Evolutionary conservation across 2,329 filamentous ascomycete species (phyloP).

Genomic region (Phialophora tarda): DNA sequence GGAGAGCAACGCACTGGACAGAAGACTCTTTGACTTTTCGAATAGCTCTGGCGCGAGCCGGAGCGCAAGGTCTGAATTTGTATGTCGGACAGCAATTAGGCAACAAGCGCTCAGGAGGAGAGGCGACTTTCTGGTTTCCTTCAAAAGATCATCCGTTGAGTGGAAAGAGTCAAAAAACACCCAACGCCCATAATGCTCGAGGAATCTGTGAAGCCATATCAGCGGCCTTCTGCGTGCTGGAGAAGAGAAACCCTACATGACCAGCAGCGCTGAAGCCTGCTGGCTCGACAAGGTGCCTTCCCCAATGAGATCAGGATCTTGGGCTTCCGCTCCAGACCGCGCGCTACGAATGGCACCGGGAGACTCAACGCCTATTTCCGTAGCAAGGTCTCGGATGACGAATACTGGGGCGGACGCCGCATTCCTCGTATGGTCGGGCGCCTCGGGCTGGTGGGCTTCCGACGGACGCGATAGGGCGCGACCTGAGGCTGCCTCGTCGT

Average conservation of each 20-base stretch:
- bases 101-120: slow-evolving; percentile 49
- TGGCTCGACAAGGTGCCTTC: slow-evolving; percentile 39
- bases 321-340: slow-evolving; percentile 8
- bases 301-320: slow-evolving; percentile 40
- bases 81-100: slow-evolving; percentile 52
- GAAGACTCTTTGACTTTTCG: slow-evolving; percentile 44
- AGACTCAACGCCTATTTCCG: slow-evolving; percentile 40
- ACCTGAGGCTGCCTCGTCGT: slow-evolving; percentile 1
- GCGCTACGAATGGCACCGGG: slow-evolving; percentile 13
- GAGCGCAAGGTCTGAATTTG: slow-evolving; percentile 47
- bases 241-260: slow-evolving; percentile 28
- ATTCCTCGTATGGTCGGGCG: slow-evolving; percentile 3
- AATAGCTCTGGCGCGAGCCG: slow-evolving; percentile 49
- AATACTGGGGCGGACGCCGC: slow-evolving; percentile 42
- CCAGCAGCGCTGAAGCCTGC: slow-evolving; percentile 39
- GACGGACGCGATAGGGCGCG: background rate
- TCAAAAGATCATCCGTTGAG: slow-evolving; percentile 42
- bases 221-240: background rate
- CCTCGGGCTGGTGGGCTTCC: slow-evolving; percentile 1
- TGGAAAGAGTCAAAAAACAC: slow-evolving; percentile 45
- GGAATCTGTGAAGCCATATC: slow-evolving; percentile 40
- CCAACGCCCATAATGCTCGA: slow-evolving; percentile 53
- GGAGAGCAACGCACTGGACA: slow-evolving; percentile 44
- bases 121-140: slow-evolving; percentile 46
- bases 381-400: slow-evolving; percentile 43